A percentile compares a stretch with the other conserved stretches of the same genome.
Evolutionary conservation across 345 rosid species (phyloP).

Genomic region (Schrenkiella parvula): DNA sequence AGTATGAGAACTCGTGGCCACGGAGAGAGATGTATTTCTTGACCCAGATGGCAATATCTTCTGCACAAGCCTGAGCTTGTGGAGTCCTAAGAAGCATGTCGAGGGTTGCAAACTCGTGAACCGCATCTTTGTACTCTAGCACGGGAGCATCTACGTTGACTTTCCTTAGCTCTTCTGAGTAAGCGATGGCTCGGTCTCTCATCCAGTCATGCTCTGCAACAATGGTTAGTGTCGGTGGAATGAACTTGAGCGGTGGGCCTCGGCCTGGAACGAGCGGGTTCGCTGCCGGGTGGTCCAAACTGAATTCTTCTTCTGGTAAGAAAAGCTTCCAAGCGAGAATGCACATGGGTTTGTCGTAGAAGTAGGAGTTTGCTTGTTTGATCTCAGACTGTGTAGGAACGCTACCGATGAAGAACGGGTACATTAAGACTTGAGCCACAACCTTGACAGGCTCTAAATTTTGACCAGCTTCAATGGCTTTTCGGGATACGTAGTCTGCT

Average conservation of each 20-base stretch:
- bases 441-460: slow-evolving; percentile 80
- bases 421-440: slow-evolving; percentile 93
- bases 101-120: slow-evolving; percentile 92
- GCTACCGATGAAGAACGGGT: slow-evolving; percentile 80
- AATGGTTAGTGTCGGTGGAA: slow-evolving; percentile 92
- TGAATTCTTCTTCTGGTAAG: slow-evolving; percentile 71
- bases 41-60: slow-evolving; percentile 89
- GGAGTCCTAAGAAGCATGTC: slow-evolving; percentile 88
- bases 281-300: slow-evolving; percentile 78
- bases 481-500: slow-evolving; percentile 71
- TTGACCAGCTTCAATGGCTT: slow-evolving; percentile 70
- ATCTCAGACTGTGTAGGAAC: slow-evolving; percentile 83
- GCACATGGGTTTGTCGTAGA: slow-evolving; percentile 83
- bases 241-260: slow-evolving; percentile 74
- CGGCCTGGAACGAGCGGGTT: slow-evolving; percentile 73
- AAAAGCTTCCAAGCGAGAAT: slow-evolving; percentile 86
- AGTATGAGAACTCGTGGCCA: slow-evolving; percentile 91
- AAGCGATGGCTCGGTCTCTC: slow-evolving; percentile 95
- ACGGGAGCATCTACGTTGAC: slow-evolving; percentile 89
- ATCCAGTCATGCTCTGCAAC: slow-evolving; percentile 97
- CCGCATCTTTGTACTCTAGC: slow-evolving; percentile 88
- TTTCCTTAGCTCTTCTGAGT: slow-evolving; percentile 81
- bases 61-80: slow-evolving; percentile 88
- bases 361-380: slow-evolving; percentile 77
- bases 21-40: slow-evolving; percentile 83